Conservation (phyloP, 306 rosid genomes). For the Coriaria nepalensis region DNA sequence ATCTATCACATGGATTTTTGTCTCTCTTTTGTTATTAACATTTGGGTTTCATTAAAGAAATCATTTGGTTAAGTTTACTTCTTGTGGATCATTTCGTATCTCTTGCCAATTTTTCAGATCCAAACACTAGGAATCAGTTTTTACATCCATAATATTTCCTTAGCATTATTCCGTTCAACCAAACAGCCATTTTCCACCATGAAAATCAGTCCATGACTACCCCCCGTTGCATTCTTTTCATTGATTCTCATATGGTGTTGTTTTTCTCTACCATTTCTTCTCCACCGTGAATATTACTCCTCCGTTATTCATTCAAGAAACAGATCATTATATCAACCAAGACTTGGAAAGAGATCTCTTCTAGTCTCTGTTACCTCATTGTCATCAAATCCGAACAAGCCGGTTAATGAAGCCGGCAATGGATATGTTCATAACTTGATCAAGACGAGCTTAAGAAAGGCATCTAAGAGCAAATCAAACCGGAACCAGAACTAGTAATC, state of each 20-base stretch:
- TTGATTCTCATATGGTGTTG: constrained; percentile 26
- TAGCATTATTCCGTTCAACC: constrained; percentile 6
- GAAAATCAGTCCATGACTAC: constrained; percentile 28
- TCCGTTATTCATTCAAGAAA: constrained; percentile 16
- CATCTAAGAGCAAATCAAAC: constrained; percentile 6
- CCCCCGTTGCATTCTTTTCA: constrained; percentile 23
- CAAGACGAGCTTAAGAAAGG: background rate
- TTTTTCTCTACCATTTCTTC: constrained; percentile 7
- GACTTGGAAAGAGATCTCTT: background rate
- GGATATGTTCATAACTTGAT: background rate
- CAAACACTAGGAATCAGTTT: too few relatives aligned
- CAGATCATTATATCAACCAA: background rate
- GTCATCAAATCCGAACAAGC: background rate
- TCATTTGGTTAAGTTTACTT: too few relatives aligned
- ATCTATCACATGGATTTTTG: too few relatives aligned
- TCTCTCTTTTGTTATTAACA: too few relatives aligned
- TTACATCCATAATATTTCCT: too few relatives aligned
- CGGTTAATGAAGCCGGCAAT: too few relatives aligned
- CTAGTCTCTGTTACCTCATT: constrained; percentile 3
- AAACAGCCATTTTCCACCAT: constrained; percentile 24
- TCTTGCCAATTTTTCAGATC: too few relatives aligned
- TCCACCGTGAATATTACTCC: constrained; percentile 14
- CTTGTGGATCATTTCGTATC: too few relatives aligned
- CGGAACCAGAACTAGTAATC: constrained; percentile 9
- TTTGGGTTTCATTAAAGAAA: too few relatives aligned